These are phyloP conservation scores for Elongisporangium undulatum DNA, from an alignment of 352 stramenopile species.

Conservation along the genomic window DNA sequence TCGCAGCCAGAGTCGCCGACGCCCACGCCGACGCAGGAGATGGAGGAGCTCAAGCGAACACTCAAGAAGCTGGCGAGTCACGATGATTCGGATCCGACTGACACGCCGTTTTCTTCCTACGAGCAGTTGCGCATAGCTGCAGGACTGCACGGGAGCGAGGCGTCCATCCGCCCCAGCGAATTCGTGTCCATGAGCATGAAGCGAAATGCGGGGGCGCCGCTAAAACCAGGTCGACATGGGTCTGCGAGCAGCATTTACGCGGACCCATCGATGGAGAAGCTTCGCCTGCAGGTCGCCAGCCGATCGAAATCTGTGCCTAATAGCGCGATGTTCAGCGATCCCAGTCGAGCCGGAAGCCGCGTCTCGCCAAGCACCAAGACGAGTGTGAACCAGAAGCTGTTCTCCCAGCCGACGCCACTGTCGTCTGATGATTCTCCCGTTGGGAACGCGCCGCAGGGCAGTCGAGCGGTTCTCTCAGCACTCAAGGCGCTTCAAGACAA, in stretches of 20 bases:
- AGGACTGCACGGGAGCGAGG: not conserved
- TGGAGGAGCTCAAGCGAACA: conserved; percentile 69
- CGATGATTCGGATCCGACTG: conserved; percentile 10
- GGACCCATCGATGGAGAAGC: not conserved
- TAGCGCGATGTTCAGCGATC: not conserved
- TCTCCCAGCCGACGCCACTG: conserved; percentile 6
- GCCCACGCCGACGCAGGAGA: conserved; percentile 40
- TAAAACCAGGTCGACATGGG: not conserved
- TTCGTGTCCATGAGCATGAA: not conserved
- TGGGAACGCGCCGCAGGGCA: conserved; percentile 29
- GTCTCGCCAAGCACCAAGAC: not conserved
- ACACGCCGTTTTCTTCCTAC: not conserved
- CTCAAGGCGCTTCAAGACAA: conserved; percentile 82
- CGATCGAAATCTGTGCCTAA: conserved; percentile 4
- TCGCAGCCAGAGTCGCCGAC: conserved; percentile 20
- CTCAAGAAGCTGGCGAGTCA: conserved; percentile 53
- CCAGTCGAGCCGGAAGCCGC: not conserved
- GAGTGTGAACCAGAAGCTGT: conserved; percentile 30
- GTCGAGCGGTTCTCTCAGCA: conserved; percentile 61
- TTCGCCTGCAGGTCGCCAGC: not conserved
- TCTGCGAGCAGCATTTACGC: not conserved
- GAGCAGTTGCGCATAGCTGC: not conserved
- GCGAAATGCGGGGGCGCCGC: not conserved
- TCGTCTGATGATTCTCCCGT: not conserved
- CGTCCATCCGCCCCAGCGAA: not conserved